These are phyloP conservation scores for Danielozyma ontarioensis DNA, from an alignment of 805 yeast species.

Conservation along the genomic window DNA sequence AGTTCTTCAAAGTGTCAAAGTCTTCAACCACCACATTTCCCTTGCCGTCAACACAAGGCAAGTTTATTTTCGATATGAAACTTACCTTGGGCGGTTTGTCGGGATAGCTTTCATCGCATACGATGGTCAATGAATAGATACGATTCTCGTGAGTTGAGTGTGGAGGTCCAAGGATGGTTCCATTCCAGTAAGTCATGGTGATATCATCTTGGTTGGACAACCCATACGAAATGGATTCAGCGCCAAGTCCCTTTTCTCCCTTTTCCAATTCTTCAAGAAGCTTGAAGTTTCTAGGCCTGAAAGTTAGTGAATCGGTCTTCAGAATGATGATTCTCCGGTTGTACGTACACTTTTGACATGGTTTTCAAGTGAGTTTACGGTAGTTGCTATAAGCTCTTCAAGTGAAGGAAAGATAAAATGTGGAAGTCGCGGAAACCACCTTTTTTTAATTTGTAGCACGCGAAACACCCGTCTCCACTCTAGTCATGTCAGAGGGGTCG, in stretches of 20 bases:
- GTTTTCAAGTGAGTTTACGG: neutral
- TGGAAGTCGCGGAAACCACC: no score
- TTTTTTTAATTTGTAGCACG: no score
- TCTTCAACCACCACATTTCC: conserved; percentile 44
- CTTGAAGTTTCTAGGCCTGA: conserved; percentile 88
- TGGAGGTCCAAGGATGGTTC: conserved; percentile 97
- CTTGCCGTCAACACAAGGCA: conserved; percentile 80
- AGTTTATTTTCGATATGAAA: conserved; percentile 78
- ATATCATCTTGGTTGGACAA: conserved; percentile 86
- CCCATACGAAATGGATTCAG: conserved; percentile 96
- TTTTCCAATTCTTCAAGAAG: conserved; percentile 94
- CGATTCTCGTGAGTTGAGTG: conserved; percentile 85
- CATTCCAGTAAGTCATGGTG: conserved; percentile 94
- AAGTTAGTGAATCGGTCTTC: conserved; percentile 9
- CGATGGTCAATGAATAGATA: conserved; percentile 76
- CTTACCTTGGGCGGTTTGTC: conserved; percentile 80
- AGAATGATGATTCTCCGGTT: neutral
- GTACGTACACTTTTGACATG: conserved; percentile 47
- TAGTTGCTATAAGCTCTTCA: no score
- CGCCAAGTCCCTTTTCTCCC: conserved; percentile 96
- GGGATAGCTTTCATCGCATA: conserved; percentile 83
- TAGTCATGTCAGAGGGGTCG: conserved; percentile 1
- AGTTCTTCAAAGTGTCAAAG: conserved; percentile 66
- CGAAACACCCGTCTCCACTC: neutral
- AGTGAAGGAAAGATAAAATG: no score